Base-by-base conservation (phyloP, 78 protist species). In the Salpingoeca rosetta region DNA sequence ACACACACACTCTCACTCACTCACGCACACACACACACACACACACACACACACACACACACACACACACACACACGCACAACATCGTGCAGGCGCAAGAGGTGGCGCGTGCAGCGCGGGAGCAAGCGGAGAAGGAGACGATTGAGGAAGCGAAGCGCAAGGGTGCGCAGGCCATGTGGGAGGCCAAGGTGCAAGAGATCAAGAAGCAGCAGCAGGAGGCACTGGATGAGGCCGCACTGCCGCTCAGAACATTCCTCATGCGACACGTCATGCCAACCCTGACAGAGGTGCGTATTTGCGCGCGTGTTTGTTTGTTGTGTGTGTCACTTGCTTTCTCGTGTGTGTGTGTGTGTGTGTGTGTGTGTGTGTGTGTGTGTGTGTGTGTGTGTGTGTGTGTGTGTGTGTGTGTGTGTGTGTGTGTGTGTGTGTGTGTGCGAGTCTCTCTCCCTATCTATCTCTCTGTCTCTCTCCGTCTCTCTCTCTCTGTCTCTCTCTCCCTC, bases 261-360 rank as follows among this genome's bases (percentile, higher is more conserved):
- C 43, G 17, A 2, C n/a, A 83, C 35, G 92, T 93, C 36, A 84
- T 93, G 83, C 95, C 95, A 11, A 84, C 89, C 38, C 89, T 93
- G 36, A 91, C 92, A 7, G 73, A 84, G 73, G 80, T 76, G 27
- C 80, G 80, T 37, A 7, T 51, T 51, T 51, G 7, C 31, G 65
- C 65, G 7, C 17, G 65, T 51, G 65, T 37, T 51, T 51, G 31
- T 51, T 51, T 17, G 31, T 51, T 51, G 65, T 17, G 17, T 51
- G 65, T 7, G 17, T 51, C 17, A 17, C 31, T 17, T 51, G 31
- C 17, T 51, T 7, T 26, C 10, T 72, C 11, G 7, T 10, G 43
- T 38, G 22, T 38, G 44, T 76, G 80, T 76, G 80, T 76, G 38
- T 76, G 44, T 76, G 38, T 76, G 43, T 37, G 38, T 76, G 80